Evolutionary conservation across 306 rosid species (phyloP).

Genomic region (Erythrophleum fordii): DNA sequence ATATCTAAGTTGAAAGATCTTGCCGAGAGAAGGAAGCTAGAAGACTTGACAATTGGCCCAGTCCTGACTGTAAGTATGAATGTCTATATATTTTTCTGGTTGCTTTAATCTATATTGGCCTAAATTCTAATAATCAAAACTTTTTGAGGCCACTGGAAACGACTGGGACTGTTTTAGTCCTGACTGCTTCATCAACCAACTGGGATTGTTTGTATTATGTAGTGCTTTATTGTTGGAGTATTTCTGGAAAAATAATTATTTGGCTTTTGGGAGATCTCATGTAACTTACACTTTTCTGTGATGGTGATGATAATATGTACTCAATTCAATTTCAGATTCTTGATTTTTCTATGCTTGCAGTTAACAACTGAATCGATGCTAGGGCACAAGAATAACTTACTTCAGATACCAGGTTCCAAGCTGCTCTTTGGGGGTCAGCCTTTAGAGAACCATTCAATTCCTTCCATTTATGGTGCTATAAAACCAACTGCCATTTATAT

Average conservation of each 20-base stretch:
- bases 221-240: conserved; percentile 6
- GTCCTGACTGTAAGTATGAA: conserved; percentile 76
- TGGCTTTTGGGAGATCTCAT: neutral
- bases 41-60: conserved; percentile 88
- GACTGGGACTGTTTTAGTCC: neutral
- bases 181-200: neutral
- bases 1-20: conserved; percentile 80
- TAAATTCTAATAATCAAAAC: neutral
- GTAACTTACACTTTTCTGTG: neutral
- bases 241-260: neutral
- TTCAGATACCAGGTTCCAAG: conserved; percentile 85
- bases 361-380: conserved; percentile 74
- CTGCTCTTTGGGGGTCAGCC: conserved; percentile 90
- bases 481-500: conserved; percentile 86
- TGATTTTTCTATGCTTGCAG: conserved; percentile 53
- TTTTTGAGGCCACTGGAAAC: neutral
- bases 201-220: neutral
- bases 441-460: conserved; percentile 78
- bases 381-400: conserved; percentile 77
- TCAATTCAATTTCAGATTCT: conserved; percentile 25
- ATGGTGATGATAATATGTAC: neutral
- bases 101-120: neutral
- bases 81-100: neutral
- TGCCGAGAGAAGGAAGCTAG: conserved; percentile 87
- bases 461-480: conserved; percentile 79